phyloP scores from a whole-genome alignment of 495 filamentous ascomycete genomes.

The Achaetomiella virescens region DNA sequence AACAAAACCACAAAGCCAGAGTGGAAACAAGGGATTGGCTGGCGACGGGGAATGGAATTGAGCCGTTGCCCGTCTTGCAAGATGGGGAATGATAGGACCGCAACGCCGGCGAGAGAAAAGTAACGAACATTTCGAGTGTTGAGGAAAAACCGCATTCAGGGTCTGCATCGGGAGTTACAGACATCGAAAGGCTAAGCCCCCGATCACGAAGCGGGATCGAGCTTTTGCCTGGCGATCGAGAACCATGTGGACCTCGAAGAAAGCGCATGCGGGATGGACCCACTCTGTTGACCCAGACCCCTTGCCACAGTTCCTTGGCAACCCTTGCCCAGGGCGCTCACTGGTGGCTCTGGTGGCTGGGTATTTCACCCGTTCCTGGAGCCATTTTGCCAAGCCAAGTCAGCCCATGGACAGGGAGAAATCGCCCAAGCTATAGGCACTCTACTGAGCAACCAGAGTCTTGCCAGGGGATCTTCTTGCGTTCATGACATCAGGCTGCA shows the following conservation, averaged over 20 bases:
- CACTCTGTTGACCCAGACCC: conserved; percentile 10
- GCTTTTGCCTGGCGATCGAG: conserved; percentile 26
- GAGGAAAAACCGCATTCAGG: conserved; percentile 17
- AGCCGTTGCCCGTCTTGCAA: too few relatives aligned
- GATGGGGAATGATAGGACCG: too few relatives aligned
- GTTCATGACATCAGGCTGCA: conserved; percentile 1
- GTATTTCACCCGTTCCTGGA: background rate
- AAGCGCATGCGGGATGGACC: conserved; percentile 13
- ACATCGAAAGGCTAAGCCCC: too few relatives aligned
- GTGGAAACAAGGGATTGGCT: too few relatives aligned
- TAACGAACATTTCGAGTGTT: background rate
- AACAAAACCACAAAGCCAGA: too few relatives aligned
- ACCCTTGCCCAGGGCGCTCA: background rate
- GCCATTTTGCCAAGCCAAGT: background rate
- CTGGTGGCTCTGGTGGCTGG: background rate
- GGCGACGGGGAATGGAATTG: too few relatives aligned
- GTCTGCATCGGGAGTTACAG: background rate
- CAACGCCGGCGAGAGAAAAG: too few relatives aligned
- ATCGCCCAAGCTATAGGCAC: background rate
- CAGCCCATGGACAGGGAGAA: background rate
- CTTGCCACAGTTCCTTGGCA: background rate
- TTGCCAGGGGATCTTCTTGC: background rate
- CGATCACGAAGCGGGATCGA: conserved; percentile 20
- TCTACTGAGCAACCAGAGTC: background rate
- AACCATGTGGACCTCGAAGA: background rate